phyloP scores from a whole-genome alignment of 345 rosid genomes.

The Eucalyptus decipiens region DNA sequence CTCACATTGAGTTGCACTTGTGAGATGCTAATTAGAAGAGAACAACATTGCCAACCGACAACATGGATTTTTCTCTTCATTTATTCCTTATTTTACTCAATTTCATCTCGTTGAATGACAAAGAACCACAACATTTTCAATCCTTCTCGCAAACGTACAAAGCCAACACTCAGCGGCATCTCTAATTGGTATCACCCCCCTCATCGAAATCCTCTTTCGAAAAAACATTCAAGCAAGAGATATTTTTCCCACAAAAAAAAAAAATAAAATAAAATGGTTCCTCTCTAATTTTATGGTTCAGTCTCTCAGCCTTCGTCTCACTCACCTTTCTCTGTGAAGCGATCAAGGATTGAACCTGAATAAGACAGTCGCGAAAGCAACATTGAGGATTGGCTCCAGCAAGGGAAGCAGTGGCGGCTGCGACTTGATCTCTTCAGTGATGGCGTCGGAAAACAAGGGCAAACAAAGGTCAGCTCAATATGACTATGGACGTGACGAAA shows the following conservation, averaged over 20 bases:
- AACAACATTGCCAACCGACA: not conserved
- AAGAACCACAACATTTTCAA: not conserved
- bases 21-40: not conserved
- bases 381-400: not conserved
- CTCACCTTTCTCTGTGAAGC: not conserved
- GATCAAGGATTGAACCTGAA: not conserved
- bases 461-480: not conserved
- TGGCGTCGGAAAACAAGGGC: not conserved
- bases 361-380: not conserved
- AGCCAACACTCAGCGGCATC: not conserved
- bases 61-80: not conserved
- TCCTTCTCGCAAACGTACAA: not conserved
- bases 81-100: not conserved
- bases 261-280: accelerated
- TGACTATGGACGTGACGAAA: not conserved
- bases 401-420: not conserved
- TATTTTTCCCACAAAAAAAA: not conserved
- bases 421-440: not conserved
- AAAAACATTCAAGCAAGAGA: not conserved
- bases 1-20: not conserved
- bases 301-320: not conserved
- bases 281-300: not conserved
- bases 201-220: not conserved
- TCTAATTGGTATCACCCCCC: not conserved
- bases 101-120: too few relatives aligned